Conservation (phyloP, 768 basidiomycete genomes). For the Amanita exitialis region DNA sequence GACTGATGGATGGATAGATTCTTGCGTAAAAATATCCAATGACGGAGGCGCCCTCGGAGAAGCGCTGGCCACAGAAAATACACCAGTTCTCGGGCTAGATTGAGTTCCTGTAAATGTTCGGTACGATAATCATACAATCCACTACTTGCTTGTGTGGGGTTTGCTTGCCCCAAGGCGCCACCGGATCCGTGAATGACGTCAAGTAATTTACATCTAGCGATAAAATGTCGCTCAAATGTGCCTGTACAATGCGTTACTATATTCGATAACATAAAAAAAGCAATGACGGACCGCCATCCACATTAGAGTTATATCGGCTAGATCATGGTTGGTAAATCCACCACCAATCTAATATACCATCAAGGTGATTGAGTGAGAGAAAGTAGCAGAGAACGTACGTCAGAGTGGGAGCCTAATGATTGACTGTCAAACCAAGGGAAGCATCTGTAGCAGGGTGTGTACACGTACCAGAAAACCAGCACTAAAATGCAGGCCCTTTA, state of each 20-base stretch:
- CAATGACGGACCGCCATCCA: slow-evolving; percentile 53
- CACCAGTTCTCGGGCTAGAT: slow-evolving; percentile 39
- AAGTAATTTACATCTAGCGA: slow-evolving; percentile 49
- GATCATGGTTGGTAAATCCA: slow-evolving; percentile 57
- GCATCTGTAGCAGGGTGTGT: background rate
- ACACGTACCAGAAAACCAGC: slow-evolving; percentile 59
- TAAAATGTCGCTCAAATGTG: slow-evolving; percentile 45
- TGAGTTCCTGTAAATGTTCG: slow-evolving; percentile 1
- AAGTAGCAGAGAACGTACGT: slow-evolving; percentile 21
- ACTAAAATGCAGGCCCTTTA: slow-evolving; percentile 23
- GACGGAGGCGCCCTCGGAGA: slow-evolving; percentile 41
- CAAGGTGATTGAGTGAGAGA: background rate
- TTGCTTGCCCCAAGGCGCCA: slow-evolving; percentile 51
- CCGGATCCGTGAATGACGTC: slow-evolving; percentile 36
- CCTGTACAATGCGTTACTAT: slow-evolving; percentile 21
- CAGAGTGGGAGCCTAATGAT: slow-evolving; percentile 26
- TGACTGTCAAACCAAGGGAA: background rate
- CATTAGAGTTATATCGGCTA: slow-evolving; percentile 50
- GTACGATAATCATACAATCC: background rate
- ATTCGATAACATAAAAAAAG: background rate
- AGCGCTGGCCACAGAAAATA: slow-evolving; percentile 37
- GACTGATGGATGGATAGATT: slow-evolving; percentile 54
- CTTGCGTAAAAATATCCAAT: slow-evolving; percentile 36
- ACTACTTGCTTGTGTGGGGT: slow-evolving; percentile 49
- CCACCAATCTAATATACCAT: slow-evolving; percentile 46